These are phyloP conservation scores for Harringtonia lauricola DNA, from an alignment of 2,329 filamentous ascomycete genomes.

Conservation along the genomic window DNA sequence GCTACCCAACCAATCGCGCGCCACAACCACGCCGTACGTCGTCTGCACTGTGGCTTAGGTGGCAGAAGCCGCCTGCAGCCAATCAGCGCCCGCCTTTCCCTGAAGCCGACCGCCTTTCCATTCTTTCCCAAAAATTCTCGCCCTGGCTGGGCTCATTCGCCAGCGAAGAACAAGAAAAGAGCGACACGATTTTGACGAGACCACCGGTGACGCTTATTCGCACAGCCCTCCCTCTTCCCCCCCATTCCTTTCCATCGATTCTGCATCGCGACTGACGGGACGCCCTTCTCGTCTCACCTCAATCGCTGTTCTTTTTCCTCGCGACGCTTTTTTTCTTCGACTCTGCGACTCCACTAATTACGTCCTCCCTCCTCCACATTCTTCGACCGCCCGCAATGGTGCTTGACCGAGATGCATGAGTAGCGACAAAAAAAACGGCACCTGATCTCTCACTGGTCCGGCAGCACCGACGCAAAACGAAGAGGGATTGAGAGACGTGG, in stretches of 20 bases:
- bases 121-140: neutral
- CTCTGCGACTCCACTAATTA: neutral
- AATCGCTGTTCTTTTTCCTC: too few species aligned
- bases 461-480: neutral
- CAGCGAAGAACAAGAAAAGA: neutral
- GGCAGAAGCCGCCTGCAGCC: neutral
- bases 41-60: neutral
- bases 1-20: neutral
- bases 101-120: neutral
- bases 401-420: neutral
- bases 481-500: neutral
- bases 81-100: neutral
- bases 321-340: neutral
- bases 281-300: too few species aligned
- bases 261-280: neutral
- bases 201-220: neutral
- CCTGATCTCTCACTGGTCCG: neutral
- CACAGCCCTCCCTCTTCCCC: neutral
- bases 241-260: neutral
- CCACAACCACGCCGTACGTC: neutral
- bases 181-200: neutral
- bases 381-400: slow-evolving; percentile 1
- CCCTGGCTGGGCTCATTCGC: neutral
- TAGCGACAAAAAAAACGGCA: neutral
- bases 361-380: neutral